A percentile compares a stretch with the other conserved stretches of the same genome.
These are phyloP conservation scores for Sarocladium brachiariae DNA, from an alignment of 2,329 filamentous ascomycete species.

Conservation along the genomic window DNA sequence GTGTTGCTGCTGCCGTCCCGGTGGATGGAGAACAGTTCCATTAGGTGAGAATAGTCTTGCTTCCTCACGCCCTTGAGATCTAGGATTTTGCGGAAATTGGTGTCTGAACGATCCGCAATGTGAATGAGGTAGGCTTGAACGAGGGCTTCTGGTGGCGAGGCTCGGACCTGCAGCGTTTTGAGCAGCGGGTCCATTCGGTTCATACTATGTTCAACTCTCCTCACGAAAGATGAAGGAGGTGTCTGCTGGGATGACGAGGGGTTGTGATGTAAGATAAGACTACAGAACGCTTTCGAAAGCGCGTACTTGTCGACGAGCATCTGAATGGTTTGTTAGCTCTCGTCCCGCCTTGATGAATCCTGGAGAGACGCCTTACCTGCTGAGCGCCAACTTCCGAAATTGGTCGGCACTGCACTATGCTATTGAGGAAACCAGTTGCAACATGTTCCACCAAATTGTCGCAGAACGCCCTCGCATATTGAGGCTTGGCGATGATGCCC, in stretches of 20 bases:
- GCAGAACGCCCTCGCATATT: conserved; percentile 90
- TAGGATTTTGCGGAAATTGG: conserved; percentile 93
- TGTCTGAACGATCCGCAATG: conserved; percentile 86
- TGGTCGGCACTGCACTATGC: conserved; percentile 81
- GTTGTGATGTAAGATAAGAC: conserved; percentile 60
- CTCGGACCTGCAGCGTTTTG: conserved; percentile 91
- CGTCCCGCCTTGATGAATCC: neutral
- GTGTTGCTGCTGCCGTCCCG: conserved; percentile 64
- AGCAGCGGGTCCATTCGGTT: conserved; percentile 84
- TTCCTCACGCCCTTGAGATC: conserved; percentile 91
- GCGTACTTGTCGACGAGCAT: conserved; percentile 96
- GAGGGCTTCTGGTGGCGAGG: conserved; percentile 84
- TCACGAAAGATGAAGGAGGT: conserved; percentile 60
- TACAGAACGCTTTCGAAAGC: conserved; percentile 70
- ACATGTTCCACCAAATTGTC: conserved; percentile 92
- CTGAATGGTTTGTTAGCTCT: conserved; percentile 34
- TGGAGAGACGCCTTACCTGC: conserved; percentile 47
- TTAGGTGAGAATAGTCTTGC: conserved; percentile 70
- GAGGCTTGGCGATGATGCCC: conserved; percentile 73
- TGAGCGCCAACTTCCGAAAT: conserved; percentile 92
- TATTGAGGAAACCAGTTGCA: conserved; percentile 70
- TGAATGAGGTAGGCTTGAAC: conserved; percentile 98
- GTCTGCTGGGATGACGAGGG: conserved; percentile 32
- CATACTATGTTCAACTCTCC: conserved; percentile 79
- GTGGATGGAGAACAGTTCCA: conserved; percentile 78